Base-by-base conservation (phyloP, 2,329 filamentous ascomycete genomes). In the Mycosphaerella sp. region DNA sequence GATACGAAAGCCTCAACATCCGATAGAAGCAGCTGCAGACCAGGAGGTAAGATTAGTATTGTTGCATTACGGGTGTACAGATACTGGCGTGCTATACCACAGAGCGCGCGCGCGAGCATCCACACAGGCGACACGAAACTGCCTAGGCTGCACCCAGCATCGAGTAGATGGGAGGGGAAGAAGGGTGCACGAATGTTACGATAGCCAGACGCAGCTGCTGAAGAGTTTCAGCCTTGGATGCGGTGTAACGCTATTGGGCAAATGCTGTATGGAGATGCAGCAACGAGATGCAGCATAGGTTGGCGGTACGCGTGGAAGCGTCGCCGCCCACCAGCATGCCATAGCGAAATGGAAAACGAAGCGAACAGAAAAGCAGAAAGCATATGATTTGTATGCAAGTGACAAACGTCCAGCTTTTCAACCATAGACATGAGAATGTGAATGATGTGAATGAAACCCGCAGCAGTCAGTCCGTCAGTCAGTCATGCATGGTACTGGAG, bases 1-100 rank as follows among this genome's bases (percentile, higher is more conserved):
- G 79, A 64, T 76, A 80, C 48, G 82, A 85, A 66, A 80, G 79
- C 56, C 81, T 85, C 67, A 84, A 82, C 70, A 85, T 85, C 66
- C 76, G 79, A 69, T 81, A 56, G 31, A 29, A 11, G 44, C 34
- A 11, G 44, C 34, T n/a, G 12, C 34, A 6, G 44, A 39, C 17
- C n/a, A 40, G 34, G 42, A 12, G 42, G 17, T 44, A 29, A 29
- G 3, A 17, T 17, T 17, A 17, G 7, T 26, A 26, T 21, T 29
- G 17, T 44, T 9, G 48, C 23, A 17, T 46, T 44, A 51, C 21
- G 48, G 41, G 11, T 51, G 48, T 51, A 45, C 48, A 51, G 40
- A 42, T 51, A 51, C 40, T n/a, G 34, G 12, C 44, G 32, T 45
- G 48, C 40, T 26, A 44, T 31, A 45, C 31, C 44, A 26, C 29